Evolutionary conservation across 2,329 filamentous ascomycete genomes (phyloP).

Genomic region (Diaporthe helianthi): DNA sequence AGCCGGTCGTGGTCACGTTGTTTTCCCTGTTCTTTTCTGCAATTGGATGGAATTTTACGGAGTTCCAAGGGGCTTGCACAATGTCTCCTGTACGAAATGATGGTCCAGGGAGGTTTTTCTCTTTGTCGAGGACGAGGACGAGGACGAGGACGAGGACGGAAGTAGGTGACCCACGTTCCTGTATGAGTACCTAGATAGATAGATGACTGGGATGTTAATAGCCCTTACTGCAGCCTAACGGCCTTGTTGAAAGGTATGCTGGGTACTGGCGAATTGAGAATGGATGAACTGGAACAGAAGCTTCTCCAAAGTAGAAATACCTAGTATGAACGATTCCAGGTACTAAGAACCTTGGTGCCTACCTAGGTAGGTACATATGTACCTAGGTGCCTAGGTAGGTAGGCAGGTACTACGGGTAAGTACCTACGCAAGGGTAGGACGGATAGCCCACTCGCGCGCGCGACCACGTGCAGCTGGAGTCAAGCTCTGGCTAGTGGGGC

Average conservation of each 20-base stretch:
- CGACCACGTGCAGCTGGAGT: not conserved
- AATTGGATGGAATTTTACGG: not conserved
- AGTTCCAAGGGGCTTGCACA: not conserved
- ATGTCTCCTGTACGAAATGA: conserved; percentile 1
- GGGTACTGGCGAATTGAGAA: not conserved
- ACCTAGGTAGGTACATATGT: too few species aligned
- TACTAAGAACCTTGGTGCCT: too few species aligned
- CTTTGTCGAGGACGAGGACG: not conserved
- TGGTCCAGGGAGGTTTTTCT: not conserved
- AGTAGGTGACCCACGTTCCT: not conserved
- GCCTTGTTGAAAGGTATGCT: not conserved
- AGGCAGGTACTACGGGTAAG: too few species aligned
- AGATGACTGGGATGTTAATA: conserved; percentile 21
- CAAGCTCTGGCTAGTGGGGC: not conserved
- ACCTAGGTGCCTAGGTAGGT: not conserved
- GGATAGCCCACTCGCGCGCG: not conserved
- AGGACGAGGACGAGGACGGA: not conserved
- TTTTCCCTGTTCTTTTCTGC: not conserved
- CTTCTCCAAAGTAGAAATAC: not conserved
- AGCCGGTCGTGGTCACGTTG: not conserved
- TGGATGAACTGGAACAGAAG: not conserved
- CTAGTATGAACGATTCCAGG: too few species aligned
- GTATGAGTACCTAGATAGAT: conserved; percentile 20
- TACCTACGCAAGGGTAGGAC: not conserved
- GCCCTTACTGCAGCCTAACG: not conserved